A percentile compares a stretch with the other conserved stretches of the same genome.
These are phyloP conservation scores for Ceratocystis papillata DNA, from an alignment of 2,329 filamentous ascomycete genomes.

Conservation along the genomic window DNA sequence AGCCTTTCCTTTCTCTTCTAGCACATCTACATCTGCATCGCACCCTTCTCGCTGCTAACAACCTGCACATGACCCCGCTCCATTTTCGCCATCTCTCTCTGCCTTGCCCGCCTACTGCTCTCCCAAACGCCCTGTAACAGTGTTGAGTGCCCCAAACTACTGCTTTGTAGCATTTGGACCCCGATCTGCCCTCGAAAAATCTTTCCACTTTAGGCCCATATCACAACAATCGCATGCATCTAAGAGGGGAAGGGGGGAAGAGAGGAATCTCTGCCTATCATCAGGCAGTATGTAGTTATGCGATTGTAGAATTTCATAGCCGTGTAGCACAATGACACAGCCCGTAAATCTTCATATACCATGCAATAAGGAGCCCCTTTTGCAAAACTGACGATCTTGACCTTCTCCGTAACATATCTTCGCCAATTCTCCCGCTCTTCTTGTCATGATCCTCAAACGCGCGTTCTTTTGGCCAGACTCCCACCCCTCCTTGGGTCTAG, in stretches of 20 bases:
- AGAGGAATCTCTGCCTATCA: background rate
- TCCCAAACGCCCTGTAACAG: no score
- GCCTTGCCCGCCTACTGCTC: no score
- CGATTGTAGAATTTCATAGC: background rate
- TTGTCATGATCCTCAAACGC: background rate
- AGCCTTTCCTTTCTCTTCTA: no score
- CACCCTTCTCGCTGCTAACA: no score
- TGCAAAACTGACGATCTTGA: background rate
- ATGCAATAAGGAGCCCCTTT: background rate
- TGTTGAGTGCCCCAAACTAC: no score
- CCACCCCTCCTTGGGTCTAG: background rate
- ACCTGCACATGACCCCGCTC: no score
- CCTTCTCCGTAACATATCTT: background rate
- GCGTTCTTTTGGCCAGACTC: background rate
- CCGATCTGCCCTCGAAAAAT: no score
- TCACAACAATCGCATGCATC: no score
- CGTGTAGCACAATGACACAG: background rate
- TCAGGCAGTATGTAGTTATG: background rate
- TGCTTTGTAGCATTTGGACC: no score
- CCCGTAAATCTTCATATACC: background rate
- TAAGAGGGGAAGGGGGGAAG: background rate
- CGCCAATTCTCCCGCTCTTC: background rate
- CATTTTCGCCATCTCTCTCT: no score
- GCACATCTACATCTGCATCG: no score
- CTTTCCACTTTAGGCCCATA: no score